Evolutionary conservation across 2,329 filamentous ascomycete species (phyloP).

Genomic region (Ascochyta koolunga): DNA sequence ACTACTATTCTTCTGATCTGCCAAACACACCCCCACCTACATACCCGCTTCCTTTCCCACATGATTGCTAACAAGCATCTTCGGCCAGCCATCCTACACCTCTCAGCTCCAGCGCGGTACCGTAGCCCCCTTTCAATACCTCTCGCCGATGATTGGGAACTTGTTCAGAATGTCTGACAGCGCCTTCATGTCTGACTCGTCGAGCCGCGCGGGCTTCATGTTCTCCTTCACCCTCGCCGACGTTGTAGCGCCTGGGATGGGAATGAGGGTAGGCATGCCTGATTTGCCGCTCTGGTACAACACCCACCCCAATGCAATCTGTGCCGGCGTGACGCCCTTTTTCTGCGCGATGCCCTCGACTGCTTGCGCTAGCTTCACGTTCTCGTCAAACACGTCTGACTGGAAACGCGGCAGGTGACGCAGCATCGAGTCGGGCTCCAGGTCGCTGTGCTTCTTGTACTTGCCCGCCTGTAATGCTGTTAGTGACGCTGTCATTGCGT

Average conservation of each 20-base stretch:
- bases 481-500: slow-evolving; percentile 12
- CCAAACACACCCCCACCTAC: neutral
- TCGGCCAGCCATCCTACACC: neutral
- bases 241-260: slow-evolving; percentile 69
- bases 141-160: slow-evolving; percentile 50
- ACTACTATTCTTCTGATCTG: slow-evolving; percentile 58
- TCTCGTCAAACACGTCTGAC: slow-evolving; percentile 67
- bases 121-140: slow-evolving; percentile 41
- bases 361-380: slow-evolving; percentile 66
- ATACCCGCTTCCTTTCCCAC: neutral
- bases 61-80: slow-evolving; percentile 17
- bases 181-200: slow-evolving; percentile 57
- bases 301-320: slow-evolving; percentile 72
- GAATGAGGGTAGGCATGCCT: slow-evolving; percentile 65
- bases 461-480: slow-evolving; percentile 44
- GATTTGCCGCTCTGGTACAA: slow-evolving; percentile 56
- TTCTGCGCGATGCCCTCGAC: slow-evolving; percentile 64
- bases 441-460: slow-evolving; percentile 60
- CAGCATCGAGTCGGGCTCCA: slow-evolving; percentile 63
- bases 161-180: slow-evolving; percentile 59
- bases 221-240: slow-evolving; percentile 67
- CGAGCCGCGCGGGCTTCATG: slow-evolving; percentile 59
- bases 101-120: slow-evolving; percentile 9
- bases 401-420: slow-evolving; percentile 64
- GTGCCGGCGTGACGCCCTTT: slow-evolving; percentile 65